Base-by-base conservation (phyloP, 495 filamentous ascomycete species). In the Cercophora newfieldiana region DNA sequence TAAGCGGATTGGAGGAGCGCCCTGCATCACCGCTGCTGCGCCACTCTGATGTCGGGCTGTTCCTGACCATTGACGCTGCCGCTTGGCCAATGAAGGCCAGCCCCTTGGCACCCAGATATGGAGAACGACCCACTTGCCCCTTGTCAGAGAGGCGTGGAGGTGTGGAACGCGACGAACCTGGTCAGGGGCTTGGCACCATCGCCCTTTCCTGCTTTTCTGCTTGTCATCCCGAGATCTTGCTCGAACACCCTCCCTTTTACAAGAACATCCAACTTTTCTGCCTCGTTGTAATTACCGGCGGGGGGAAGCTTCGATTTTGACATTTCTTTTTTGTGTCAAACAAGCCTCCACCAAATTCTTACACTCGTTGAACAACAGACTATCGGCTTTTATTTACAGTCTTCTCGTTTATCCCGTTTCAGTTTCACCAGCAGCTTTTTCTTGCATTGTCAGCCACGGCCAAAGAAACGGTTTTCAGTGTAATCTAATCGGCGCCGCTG, bases 321-420 rank as follows among this genome's bases (percentile, higher is more conserved):
- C 50, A 44, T 30, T 66, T 68, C 65, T 62, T 50, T 31, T 22
- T 59, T 59, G 33, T 60, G 37, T 28, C 48, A 24, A 7, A 26
- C 50, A 37, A 64, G 47, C 63, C 64, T 61, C 70, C 71, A 72
- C 68, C 68, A 69, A n/a, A 16, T 78, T 76, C 74, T 60, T 65
- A 78, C 78, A 73, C 69, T 80, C 77, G 71, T 77, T 79, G 62
- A 73, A 61, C 53, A 67, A 26, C 62, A 65, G 59, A 48, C 61
- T 69, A 65, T 28, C 51, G 51, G 65, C 59, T 54, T 64, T 69
- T 73, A 64, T 49, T 60, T 71, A 69, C 47, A 66, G 8, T 25
- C 49, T 29, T 62, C 33, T 56, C 37, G 31, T 66, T 62, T 56
- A 57, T 48, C 18, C 58, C 7, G 14, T 69, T 65, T 44, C 59